A percentile compares a stretch with the other conserved stretches of the same genome.
These are phyloP conservation scores for Nigrospora oryzae DNA, from an alignment of 2,329 filamentous ascomycete species.

Conservation along the genomic window DNA sequence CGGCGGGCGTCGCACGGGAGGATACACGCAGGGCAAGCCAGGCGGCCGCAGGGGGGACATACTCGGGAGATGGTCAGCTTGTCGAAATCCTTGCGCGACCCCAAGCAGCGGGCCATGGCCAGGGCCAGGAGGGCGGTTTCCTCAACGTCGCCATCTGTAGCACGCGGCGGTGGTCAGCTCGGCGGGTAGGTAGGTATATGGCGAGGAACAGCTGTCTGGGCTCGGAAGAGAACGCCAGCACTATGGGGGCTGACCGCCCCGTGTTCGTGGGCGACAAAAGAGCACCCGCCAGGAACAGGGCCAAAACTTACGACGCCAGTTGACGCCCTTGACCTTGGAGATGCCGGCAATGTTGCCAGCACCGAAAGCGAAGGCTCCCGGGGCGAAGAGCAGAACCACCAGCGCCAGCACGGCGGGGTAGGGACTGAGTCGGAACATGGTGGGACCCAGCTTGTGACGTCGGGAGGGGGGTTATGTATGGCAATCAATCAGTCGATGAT, in stretches of 20 bases:
- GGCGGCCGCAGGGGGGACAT: neutral
- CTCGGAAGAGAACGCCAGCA: no score
- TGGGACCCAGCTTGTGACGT: slow-evolving; percentile 4
- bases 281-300: neutral
- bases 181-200: no score
- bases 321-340: slow-evolving; percentile 74
- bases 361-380: slow-evolving; percentile 69
- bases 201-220: no score
- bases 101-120: slow-evolving; percentile 42
- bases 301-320: slow-evolving; percentile 39
- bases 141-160: slow-evolving; percentile 82
- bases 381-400: slow-evolving; percentile 55
- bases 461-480: no score
- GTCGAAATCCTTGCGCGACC: slow-evolving; percentile 66
- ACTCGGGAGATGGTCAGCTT: slow-evolving; percentile 77
- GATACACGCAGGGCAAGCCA: no score
- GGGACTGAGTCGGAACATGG: slow-evolving; percentile 40
- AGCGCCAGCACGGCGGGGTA: slow-evolving; percentile 45
- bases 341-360: slow-evolving; percentile 82
- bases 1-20: no score
- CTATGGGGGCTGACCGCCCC: no score
- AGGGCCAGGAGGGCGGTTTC: slow-evolving; percentile 69
- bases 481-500: neutral
- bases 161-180: no score
- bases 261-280: no score